Base-by-base conservation (phyloP, 768 basidiomycete genomes). In the Amanita pallidorosea region DNA sequence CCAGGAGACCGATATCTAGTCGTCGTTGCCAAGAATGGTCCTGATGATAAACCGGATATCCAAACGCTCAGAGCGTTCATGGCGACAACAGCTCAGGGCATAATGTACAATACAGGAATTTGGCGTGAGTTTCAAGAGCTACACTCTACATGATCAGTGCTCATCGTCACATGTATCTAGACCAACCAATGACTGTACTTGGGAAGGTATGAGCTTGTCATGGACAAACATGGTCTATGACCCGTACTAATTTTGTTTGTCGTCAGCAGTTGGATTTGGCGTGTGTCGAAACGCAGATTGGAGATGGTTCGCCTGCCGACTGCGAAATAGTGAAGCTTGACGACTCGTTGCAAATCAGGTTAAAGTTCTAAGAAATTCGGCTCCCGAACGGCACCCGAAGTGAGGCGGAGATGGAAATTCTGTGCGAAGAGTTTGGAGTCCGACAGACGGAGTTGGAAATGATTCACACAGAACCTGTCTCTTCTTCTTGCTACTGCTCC, bases 261-360 rank as follows among this genome's bases (percentile, higher is more conserved):
- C 17, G 52, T 34, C 60, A 90, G 85, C 63, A 71, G 9, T 75
- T 91, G 67, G 88, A 91, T 58, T 77, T 92, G 56, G 74, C 88
- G 7, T 98, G 95, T 60, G 79, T 98, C 7, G 95, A 97, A 66
- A 89, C 92, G 20, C 94, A 98, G 65, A 82, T 95, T 48, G 92
- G 91, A 5, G 76, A 88, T 52, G 86, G 86, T 1, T 76, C 80
- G 45, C 60, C 60, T 52, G 71, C 78, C 18, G 96, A 99, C 65
- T 98, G 95, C 63, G 92, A 99, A 66, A 77, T 97, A 50, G 59
- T 91, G 15, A 74, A 84, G 52, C 56, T 77, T 60, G 70, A 73
- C 53, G 57, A 49, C 9, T 56, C 59, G 7, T 63, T 63, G 40
- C 57, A 58, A 18, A 57, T 68, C 50, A 62, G 61, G 53, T 57